phyloP scores from a whole-genome alignment of 2,329 filamentous ascomycete species.

The Beauveria asiatica region DNA sequence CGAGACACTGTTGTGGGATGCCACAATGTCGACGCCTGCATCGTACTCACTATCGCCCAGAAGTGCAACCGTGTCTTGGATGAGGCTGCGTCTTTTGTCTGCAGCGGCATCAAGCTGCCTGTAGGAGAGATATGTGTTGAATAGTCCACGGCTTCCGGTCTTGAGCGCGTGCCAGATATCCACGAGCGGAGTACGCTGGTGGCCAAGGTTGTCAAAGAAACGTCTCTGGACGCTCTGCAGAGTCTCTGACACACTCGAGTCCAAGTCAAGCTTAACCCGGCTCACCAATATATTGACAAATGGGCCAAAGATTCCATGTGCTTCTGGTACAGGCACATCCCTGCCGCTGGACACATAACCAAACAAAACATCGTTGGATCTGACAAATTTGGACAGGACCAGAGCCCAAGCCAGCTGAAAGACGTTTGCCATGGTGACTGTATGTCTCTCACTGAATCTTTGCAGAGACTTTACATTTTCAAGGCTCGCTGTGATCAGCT shows the following conservation, averaged over 20 bases:
- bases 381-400: conserved; percentile 9
- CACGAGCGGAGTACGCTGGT: neutral
- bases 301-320: neutral
- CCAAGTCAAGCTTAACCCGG: neutral
- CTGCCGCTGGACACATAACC: conserved; percentile 13
- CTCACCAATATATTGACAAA: neutral
- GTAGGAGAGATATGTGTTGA: neutral
- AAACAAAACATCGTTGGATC: conserved; percentile 11
- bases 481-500: neutral
- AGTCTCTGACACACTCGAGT: neutral
- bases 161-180: neutral
- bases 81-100: neutral
- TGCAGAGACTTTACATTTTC: neutral
- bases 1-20: neutral
- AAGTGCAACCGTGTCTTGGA: neutral
- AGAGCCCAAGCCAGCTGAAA: conserved; percentile 15
- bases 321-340: conserved; percentile 12
- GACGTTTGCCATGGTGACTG: conserved; percentile 11
- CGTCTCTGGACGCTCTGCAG: neutral
- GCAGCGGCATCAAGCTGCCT: neutral
- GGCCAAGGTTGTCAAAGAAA: neutral
- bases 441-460: neutral
- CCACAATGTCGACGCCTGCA: neutral
- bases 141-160: neutral
- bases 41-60: neutral